Base-by-base conservation (phyloP, 345 rosid species). In the Leavenworthia alabamica region DNA sequence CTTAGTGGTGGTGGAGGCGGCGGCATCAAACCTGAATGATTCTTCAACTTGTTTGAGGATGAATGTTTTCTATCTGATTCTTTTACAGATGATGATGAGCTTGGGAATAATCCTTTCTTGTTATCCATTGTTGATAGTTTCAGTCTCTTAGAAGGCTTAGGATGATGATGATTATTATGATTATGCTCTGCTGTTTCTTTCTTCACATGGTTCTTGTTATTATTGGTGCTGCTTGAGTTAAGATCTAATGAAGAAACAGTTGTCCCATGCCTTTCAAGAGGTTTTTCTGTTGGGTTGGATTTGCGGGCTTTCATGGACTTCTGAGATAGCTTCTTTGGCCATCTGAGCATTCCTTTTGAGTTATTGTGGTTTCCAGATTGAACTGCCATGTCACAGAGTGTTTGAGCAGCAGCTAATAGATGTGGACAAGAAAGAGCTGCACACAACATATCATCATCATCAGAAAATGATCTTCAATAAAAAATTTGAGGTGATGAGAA, bases 241-340 rank as follows among this genome's bases (percentile, higher is more conserved):
- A 26, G 36, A 36, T 56, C 54, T 1, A 73, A 67, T 27, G 78
- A 72, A 22, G 79, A 69, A 5, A 71, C 50, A 3, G 64, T 35
- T 59, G 63, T 40, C 19, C 16, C 49, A 1, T 57, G 42, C 29
- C 62, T 49, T 26, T 79, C 80, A 14, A 55, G 81, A 15, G 75
- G 64, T 62, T 79, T 86, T 58, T 75, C 81, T 3, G 31, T 47
- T 26, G 65, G 67, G 64, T 82, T 88, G 50, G 80, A 54, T 71
- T 86, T 88, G n/a, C 91, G 79, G 51, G 84, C 85, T 77, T 81
- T 83, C 80, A 75, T 76, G 48, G 75, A 77, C 74, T 80, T 92
- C 45, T 82, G 92, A 1, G 79, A 82, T 37, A 75, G 85, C 66
- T 80, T 85, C 78, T 80, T 86, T 8, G 84, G 82, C 91, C 95